Conservation (phyloP, 805 yeast species). For the Lipomyces kockii region DNA sequence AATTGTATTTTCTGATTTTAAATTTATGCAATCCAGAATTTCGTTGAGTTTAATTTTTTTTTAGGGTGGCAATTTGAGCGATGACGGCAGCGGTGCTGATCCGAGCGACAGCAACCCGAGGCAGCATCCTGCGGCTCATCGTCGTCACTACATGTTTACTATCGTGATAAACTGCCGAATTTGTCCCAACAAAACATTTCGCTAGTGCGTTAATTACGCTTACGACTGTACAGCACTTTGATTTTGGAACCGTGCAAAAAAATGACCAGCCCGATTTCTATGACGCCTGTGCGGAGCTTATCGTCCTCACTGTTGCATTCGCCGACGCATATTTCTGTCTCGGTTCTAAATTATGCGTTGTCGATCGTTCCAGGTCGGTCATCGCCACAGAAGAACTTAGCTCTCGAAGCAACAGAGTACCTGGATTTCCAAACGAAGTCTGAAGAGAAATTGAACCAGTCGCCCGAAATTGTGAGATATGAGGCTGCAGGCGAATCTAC, state of each 20-base stretch:
- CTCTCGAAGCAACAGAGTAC: background rate
- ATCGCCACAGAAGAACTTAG: slow-evolving; percentile 3
- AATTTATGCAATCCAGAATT: too few species aligned
- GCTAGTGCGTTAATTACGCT: background rate
- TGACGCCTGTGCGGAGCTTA: background rate
- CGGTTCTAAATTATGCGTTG: slow-evolving; percentile 18
- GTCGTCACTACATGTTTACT: background rate
- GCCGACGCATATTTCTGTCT: slow-evolving; percentile 14
- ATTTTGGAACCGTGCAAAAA: background rate
- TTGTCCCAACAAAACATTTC: background rate
- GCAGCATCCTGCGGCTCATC: background rate
- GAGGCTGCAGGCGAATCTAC: background rate
- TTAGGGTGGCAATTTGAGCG: too few species aligned
- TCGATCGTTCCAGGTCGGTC: slow-evolving; percentile 15
- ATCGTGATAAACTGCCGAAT: background rate
- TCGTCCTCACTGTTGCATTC: slow-evolving; percentile 14
- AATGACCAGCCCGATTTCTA: slow-evolving; percentile 2
- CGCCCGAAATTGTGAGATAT: background rate
- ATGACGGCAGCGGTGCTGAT: too few species aligned
- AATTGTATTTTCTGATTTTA: too few species aligned
- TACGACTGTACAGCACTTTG: background rate
- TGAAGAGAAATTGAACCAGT: background rate
- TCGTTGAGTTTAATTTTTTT: too few species aligned
- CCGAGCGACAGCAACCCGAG: too few species aligned
- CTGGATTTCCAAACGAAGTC: background rate